Evolutionary conservation across 1,139 yeast genomes (phyloP).

Genomic region (Kodamaea derodonti): DNA sequence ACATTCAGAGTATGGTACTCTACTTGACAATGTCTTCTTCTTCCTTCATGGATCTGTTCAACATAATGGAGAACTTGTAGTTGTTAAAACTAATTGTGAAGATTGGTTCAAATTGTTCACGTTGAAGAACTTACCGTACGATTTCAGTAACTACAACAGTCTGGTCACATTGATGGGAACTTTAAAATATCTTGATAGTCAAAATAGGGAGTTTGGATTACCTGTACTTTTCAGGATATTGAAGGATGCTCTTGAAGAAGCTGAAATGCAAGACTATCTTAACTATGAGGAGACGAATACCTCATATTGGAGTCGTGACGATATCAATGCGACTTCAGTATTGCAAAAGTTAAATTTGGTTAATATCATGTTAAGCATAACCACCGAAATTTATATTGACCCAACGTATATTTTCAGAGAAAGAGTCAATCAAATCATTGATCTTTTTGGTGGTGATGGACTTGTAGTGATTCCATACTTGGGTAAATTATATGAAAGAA

Average conservation of each 20-base stretch:
- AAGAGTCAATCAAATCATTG: slow-evolving; percentile 45
- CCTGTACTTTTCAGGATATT: slow-evolving; percentile 18
- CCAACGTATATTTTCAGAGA: slow-evolving; percentile 47
- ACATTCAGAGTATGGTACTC: slow-evolving; percentile 33
- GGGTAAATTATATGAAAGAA: slow-evolving; percentile 44
- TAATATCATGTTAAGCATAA: slow-evolving; percentile 38
- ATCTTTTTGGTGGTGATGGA: slow-evolving; percentile 38
- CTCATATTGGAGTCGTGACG: slow-evolving; percentile 27
- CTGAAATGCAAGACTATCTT: slow-evolving; percentile 13
- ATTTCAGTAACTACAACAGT: slow-evolving; percentile 54
- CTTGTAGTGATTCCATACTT: slow-evolving; percentile 26
- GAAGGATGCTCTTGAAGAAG: slow-evolving; percentile 7
- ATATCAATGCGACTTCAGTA: slow-evolving; percentile 27
- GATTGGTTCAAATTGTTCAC: slow-evolving; percentile 43
- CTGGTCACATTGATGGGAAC: slow-evolving; percentile 52
- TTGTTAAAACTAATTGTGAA: slow-evolving; percentile 36
- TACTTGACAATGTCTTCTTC: slow-evolving; percentile 42
- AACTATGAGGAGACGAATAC: slow-evolving; percentile 7
- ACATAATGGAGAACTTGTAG: slow-evolving; percentile 40
- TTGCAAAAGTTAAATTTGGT: slow-evolving; percentile 32
- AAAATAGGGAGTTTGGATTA: slow-evolving; percentile 49
- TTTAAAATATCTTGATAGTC: slow-evolving; percentile 54
- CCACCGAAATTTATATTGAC: slow-evolving; percentile 54
- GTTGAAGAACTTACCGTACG: slow-evolving; percentile 55
- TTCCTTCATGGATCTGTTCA: slow-evolving; percentile 47